Base-by-base conservation (phyloP, 2,329 filamentous ascomycete genomes). In the Hypoxylon sp. region DNA sequence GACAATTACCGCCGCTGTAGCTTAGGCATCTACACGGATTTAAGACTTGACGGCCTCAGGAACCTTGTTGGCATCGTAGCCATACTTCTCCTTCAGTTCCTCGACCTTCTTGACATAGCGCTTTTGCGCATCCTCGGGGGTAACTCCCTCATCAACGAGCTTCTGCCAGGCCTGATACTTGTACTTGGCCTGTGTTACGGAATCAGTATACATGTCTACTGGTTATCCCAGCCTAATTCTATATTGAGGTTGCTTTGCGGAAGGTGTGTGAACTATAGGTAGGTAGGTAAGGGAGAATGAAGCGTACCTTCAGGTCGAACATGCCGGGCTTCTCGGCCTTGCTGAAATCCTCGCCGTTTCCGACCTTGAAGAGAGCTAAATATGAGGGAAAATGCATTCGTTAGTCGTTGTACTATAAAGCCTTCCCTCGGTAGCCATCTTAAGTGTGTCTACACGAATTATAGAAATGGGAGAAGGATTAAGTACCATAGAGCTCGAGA, bases 91-190 rank as follows among this genome's bases (percentile, higher is more conserved):
- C 87, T 96, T 94, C 77, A 97, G 81, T 76, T 84, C 80, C 81
- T 94, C 89, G 71, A 96, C 89, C 69, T 91, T 83, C 74, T 85
- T 84, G 75, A 97, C 87, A 82, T 97, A 98, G 78, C 87, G 84
- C 79, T 88, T 85, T 87, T 97, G 91, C 19, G 94, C 94, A 72
- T 90, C 81, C 71, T 91, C 86, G 69, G 87, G 77, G 68, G 86
- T 88, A 73, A 89, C 78, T 55, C 86, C 88, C 67, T 90, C 86
- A 69, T 94, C 87, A 76, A 88, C 87, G 70, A 90, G 76, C 78
- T 90, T 86, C 82, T 93, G 83, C 94, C 94, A 97, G 60, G 91
- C 89, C 75, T 85, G 87, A 83, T 90, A 88, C 87, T 97, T 97
- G 76, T 89, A 89, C 84, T 96, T 97, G 82, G 85, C 89, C 92